Evolutionary conservation across 2,329 filamentous ascomycete genomes (phyloP).

Genomic region (Trichoderma sp.): DNA sequence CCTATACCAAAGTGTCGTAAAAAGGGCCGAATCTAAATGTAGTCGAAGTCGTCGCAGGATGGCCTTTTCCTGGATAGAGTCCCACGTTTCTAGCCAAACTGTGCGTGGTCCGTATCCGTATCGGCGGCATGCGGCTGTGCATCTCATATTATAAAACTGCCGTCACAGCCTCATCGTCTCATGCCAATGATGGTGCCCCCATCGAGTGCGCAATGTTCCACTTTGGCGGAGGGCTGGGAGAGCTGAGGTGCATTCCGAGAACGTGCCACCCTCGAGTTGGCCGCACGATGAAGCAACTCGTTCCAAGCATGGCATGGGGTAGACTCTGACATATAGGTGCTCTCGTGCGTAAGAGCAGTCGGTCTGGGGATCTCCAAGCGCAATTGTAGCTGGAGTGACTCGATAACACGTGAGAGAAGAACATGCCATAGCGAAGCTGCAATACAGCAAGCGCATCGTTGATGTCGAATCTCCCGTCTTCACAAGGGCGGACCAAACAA

Average conservation of each 20-base stretch:
- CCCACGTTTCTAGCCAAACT: background rate
- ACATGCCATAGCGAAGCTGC: background rate
- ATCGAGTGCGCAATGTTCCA: background rate
- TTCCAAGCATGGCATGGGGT: background rate
- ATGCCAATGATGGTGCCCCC: background rate
- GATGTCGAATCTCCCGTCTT: constrained; percentile 12
- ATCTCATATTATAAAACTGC: background rate
- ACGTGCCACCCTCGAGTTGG: background rate
- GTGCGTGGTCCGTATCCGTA: background rate
- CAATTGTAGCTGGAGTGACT: background rate
- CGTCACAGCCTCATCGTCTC: background rate
- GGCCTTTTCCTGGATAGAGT: background rate
- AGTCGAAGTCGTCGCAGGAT: background rate
- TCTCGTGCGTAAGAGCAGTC: background rate
- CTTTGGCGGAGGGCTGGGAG: background rate
- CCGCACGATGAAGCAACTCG: background rate
- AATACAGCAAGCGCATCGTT: background rate
- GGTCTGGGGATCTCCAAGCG: background rate
- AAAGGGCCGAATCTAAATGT: background rate
- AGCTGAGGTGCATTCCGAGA: background rate
- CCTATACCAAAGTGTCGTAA: background rate
- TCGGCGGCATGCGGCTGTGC: background rate
- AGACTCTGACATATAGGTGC: background rate
- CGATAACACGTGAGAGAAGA: background rate
- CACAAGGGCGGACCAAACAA: constrained; percentile 53